phyloP scores from a whole-genome alignment of 345 rosid species.

The Salix purpurea region DNA sequence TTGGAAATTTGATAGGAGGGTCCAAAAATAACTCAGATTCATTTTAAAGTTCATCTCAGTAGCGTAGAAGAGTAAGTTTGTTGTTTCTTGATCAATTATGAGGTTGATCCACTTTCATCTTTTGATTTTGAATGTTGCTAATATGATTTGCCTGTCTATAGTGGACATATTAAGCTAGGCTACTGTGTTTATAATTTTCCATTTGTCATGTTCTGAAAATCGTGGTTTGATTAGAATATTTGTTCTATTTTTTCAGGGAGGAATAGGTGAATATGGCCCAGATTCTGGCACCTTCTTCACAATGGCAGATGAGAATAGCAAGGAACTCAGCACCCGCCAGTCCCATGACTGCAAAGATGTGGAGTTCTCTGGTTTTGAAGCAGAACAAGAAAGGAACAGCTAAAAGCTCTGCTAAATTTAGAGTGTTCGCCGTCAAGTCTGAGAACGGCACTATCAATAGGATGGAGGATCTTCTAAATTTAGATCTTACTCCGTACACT shows the following conservation, averaged over 20 bases:
- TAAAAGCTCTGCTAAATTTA: slow-evolving; percentile 46
- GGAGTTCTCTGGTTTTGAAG: slow-evolving; percentile 62
- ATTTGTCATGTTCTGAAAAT: not conserved
- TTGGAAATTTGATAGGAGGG: not conserved
- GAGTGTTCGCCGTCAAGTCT: slow-evolving; percentile 60
- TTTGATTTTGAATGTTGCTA: not conserved
- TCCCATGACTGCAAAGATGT: slow-evolving; percentile 50
- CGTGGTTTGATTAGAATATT: not conserved
- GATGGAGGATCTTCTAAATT: slow-evolving; percentile 64
- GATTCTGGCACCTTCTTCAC: slow-evolving; percentile 68
- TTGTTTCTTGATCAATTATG: not conserved
- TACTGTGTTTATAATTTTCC: not conserved
- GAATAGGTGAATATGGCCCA: slow-evolving; percentile 68
- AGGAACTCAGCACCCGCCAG: slow-evolving; percentile 45
- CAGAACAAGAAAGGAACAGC: slow-evolving; percentile 55
- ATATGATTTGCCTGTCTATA: not conserved
- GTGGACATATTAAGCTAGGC: not conserved
- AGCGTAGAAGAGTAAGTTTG: not conserved
- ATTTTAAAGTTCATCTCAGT: not conserved
- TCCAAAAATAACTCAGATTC: not conserved
- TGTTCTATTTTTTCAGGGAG: slow-evolving; percentile 25
- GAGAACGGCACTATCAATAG: slow-evolving; percentile 67
- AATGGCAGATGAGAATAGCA: slow-evolving; percentile 69
- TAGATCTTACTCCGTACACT: slow-evolving; percentile 79
- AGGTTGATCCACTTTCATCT: not conserved